Base-by-base conservation (phyloP, 2,329 filamentous ascomycete species). In the Beauveria rudraprayagi region DNA sequence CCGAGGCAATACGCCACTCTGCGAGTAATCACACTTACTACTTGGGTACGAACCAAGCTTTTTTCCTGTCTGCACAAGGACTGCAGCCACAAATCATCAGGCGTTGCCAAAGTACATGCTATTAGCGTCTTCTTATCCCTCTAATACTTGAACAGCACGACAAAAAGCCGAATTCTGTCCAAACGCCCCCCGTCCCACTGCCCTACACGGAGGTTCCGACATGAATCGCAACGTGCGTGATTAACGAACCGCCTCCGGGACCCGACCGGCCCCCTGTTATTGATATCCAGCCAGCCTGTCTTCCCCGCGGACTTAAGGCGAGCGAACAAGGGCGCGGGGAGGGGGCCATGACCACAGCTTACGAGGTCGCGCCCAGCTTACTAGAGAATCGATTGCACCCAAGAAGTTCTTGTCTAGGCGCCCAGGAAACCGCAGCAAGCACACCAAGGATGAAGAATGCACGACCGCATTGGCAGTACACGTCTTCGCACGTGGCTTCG, bases 161-260 rank as follows among this genome's bases (percentile, higher is more conserved):
- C 22, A 47, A 26, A 28, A 51, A 10, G 48, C 34, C 34, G 11
- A 37, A 37, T 6, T 37, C 34, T 37, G 34, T 5, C 11, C 11
- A 37, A 16, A 30, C 10, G 17, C 28, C 14, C 26, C 50, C 16
- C 19, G 43, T 34, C 26, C n/a, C 37, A 26, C 44, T 46, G 19
- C 30, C 56, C 24, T 10, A 48, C 28, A 57, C 55, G 46, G 56
- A 58, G 56, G 3, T 24, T 41, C 47, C 56, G 44, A 41, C 55
- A 57, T 50, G 37, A 51, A 51, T 58, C 34, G 56, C 34, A 51
- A 24, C 56, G 28, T 51, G 46, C 34, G 56, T 58, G 56, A 58
- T 58, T 51, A 51, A 58, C n/a, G 14, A 57, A 17, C 11, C n/a
- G 43, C n/a, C 46, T 24, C 22, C 22, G 34, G 34, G 24, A 10